Evolutionary conservation across 495 filamentous ascomycete species (phyloP).

Genomic region (Penicillium mononematosum): DNA sequence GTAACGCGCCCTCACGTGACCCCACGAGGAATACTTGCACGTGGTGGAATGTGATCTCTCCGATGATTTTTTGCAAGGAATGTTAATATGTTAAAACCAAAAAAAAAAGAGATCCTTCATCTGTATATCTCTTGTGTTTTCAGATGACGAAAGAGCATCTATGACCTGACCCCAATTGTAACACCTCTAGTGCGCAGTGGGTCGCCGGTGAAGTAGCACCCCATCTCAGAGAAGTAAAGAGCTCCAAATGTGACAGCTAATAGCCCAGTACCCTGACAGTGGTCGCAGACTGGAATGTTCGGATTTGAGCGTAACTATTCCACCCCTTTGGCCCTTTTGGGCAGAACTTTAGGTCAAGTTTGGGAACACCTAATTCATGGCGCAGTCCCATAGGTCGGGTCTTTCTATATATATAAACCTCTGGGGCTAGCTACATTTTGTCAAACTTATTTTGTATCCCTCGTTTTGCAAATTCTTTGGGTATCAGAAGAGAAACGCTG

Average conservation of each 20-base stretch:
- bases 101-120: not conserved
- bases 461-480: not conserved
- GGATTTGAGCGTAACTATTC: not conserved
- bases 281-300: not conserved
- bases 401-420: not conserved
- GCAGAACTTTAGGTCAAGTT: not conserved
- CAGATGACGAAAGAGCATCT: not conserved
- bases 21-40: slow-evolving; percentile 8
- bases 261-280: not conserved
- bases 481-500: not conserved
- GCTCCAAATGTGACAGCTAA: not conserved
- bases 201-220: not conserved
- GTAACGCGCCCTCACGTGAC: slow-evolving; percentile 14
- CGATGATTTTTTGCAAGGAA: slow-evolving; percentile 1
- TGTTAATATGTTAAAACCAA: not conserved
- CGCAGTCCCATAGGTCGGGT: not conserved
- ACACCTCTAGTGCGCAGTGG: not conserved
- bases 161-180: not conserved
- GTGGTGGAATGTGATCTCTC: slow-evolving; percentile 9
- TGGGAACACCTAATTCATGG: not conserved
- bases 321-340: not conserved
- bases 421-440: not conserved
- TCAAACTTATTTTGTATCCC: not conserved
- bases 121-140: not conserved
- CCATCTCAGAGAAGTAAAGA: not conserved